A percentile compares a stretch with the other conserved stretches of the same genome.
Evolutionary conservation across 768 basidiomycete species (phyloP).

Genomic region (Boletellus sp.): DNA sequence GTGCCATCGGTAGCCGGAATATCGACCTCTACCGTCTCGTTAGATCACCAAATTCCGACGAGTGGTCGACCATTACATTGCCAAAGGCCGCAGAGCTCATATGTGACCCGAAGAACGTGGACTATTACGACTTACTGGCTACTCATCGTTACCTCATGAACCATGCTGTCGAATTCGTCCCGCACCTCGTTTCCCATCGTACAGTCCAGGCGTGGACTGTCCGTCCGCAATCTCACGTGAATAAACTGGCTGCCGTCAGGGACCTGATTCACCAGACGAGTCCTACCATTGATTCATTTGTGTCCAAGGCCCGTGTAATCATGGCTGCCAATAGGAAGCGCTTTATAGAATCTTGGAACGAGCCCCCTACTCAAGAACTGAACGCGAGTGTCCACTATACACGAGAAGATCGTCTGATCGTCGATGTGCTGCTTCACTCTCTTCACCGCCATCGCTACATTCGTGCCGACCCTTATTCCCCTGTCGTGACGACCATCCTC

Average conservation of each 20-base stretch:
- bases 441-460: slow-evolving; percentile 43
- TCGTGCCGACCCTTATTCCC: slow-evolving; percentile 62
- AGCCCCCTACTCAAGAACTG: slow-evolving; percentile 27
- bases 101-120: slow-evolving; percentile 22
- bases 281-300: slow-evolving; percentile 46
- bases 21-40: slow-evolving; percentile 41
- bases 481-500: slow-evolving; percentile 52
- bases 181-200: slow-evolving; percentile 44
- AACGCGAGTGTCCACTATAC: slow-evolving; percentile 40
- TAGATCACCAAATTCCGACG: slow-evolving; percentile 41
- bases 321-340: slow-evolving; percentile 35
- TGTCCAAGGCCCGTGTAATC: slow-evolving; percentile 44
- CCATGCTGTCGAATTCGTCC: slow-evolving; percentile 48
- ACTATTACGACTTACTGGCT: slow-evolving; percentile 41
- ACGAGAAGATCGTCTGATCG: slow-evolving; percentile 50
- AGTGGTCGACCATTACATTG: slow-evolving; percentile 57
- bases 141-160: slow-evolving; percentile 66
- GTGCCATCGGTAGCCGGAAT: slow-evolving; percentile 32
- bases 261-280: slow-evolving; percentile 43
- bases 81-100: slow-evolving; percentile 49
- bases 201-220: slow-evolving; percentile 53
- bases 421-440: slow-evolving; percentile 56
- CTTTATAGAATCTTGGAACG: slow-evolving; percentile 28
- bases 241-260: slow-evolving; percentile 45
- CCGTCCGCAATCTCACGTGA: slow-evolving; percentile 56